Evolutionary conservation across 352 stramenopile genomes (phyloP).

Genomic region (Elongisporangium undulatum): DNA sequence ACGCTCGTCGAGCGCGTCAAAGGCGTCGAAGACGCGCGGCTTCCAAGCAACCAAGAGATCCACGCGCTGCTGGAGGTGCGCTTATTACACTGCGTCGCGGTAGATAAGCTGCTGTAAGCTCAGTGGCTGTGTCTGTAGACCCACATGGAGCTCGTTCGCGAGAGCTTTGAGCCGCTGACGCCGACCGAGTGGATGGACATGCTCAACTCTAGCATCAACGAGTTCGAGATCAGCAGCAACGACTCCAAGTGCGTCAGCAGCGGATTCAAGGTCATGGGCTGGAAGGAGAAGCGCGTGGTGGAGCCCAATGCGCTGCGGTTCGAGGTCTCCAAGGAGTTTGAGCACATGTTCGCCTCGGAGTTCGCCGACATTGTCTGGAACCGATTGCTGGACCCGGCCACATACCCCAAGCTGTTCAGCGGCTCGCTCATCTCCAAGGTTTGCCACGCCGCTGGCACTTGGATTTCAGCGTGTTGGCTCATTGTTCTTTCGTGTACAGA

Average conservation of each 20-base stretch:
- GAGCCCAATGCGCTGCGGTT: conserved; percentile 18
- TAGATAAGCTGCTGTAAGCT: background rate
- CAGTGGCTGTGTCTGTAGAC: background rate
- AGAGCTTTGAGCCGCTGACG: conserved; percentile 31
- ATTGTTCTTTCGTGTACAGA: conserved; percentile 4
- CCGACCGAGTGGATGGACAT: conserved; percentile 11
- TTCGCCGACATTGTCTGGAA: conserved; percentile 22
- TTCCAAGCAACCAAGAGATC: background rate
- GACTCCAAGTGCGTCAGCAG: conserved; percentile 23
- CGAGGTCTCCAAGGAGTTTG: conserved; percentile 25
- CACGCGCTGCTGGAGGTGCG: background rate
- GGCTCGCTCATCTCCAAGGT: conserved; percentile 20
- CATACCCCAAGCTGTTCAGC: conserved; percentile 27
- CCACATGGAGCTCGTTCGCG: conserved; percentile 34
- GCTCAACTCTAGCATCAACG: conserved; percentile 19
- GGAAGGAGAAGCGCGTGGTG: conserved; percentile 21
- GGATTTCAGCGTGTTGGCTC: background rate
- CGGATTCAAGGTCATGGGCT: conserved; percentile 26
- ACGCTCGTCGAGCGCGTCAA: background rate
- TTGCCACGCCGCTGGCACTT: background rate
- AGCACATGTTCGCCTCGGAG: conserved; percentile 12
- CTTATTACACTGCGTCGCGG: too few relatives aligned
- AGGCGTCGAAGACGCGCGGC: background rate
- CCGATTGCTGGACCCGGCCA: conserved; percentile 15
- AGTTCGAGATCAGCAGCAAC: conserved; percentile 14